Evolutionary conservation across 2,329 filamentous ascomycete species (phyloP), one percentile per base, ranked within the genome.

Genomic region (Penicillium sp.): DNA sequence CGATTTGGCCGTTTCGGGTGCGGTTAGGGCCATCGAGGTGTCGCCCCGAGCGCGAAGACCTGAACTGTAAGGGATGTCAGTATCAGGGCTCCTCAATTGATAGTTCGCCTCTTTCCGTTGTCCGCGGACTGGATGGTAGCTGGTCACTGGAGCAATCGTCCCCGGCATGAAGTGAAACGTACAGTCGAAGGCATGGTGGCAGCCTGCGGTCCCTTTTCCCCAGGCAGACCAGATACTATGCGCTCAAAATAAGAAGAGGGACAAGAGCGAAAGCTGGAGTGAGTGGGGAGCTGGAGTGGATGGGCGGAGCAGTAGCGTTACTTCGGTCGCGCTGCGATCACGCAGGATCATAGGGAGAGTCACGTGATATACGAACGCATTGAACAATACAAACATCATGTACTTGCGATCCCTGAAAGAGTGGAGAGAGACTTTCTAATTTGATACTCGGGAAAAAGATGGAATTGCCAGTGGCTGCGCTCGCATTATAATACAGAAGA

Each of bases 41-140:
- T 49, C 79, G 78, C 50, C 77, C 78, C 16, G 77, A 76, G 52
- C 78, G 77, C 47, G 77, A 75, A 37, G 77, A 75, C 42, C 78
- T 73, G 57, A 80, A 79, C 77, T 80, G 55, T 24, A 42, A 23
- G 24, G 3, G 6, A n/a, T 26, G 43, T 63, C 47, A 65, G 53
- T 24, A 31, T 10, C 3, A 16, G 11, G 4, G 11, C 6, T n/a
- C 3, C 2, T 20, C 6, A 43, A 46, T 42, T 32, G 3, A 40
- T 22, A 24, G 37, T 18, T 23, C 20, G 9, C 16, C 2, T 13
- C 13, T 28, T n/a, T 26, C n/a, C 9, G 18, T 27, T 29, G 34
- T 8, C 27, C 34, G 38, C 20, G 5, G 20, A 23, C 26, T n/a
- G 28, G 22, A 16, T 8, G 5, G 16, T 35, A 26, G 39, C 23